A percentile compares a stretch with the other conserved stretches of the same genome.
Evolutionary conservation across 257 asterid species (phyloP).

Genomic region (Linaria vulgaris): DNA sequence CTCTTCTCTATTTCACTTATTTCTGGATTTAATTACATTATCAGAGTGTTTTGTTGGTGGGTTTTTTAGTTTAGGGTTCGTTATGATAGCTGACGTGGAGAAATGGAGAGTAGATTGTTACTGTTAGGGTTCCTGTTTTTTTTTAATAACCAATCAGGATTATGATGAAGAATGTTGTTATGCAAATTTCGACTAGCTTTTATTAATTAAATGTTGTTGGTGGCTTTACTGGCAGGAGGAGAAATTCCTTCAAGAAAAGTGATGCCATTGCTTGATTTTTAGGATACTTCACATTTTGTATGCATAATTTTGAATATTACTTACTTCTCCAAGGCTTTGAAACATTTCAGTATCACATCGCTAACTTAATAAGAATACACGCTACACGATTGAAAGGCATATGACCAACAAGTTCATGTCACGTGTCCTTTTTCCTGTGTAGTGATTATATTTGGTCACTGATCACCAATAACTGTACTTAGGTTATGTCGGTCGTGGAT

Average conservation of each 20-base stretch:
- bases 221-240: no score
- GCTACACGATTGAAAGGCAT: no score
- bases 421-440: not conserved
- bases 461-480: not conserved
- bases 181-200: no score
- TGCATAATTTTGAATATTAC: not conserved
- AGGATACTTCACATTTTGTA: not conserved
- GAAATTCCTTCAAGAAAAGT: not conserved
- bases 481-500: not conserved
- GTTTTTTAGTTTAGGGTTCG: conserved; percentile 1
- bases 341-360: not conserved
- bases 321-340: not conserved
- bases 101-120: not conserved
- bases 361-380: not conserved
- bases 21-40: not conserved
- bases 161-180: no score
- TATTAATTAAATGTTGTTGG: no score
- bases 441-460: not conserved
- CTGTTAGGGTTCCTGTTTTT: not conserved
- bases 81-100: conserved; percentile 3
- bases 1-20: not conserved
- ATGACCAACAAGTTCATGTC: no score
- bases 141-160: no score
- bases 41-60: conserved; percentile 20
- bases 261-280: not conserved